Evolutionary conservation across 2,329 filamentous ascomycete genomes (phyloP).

Genomic region (Pseudogymnoascus sp.): DNA sequence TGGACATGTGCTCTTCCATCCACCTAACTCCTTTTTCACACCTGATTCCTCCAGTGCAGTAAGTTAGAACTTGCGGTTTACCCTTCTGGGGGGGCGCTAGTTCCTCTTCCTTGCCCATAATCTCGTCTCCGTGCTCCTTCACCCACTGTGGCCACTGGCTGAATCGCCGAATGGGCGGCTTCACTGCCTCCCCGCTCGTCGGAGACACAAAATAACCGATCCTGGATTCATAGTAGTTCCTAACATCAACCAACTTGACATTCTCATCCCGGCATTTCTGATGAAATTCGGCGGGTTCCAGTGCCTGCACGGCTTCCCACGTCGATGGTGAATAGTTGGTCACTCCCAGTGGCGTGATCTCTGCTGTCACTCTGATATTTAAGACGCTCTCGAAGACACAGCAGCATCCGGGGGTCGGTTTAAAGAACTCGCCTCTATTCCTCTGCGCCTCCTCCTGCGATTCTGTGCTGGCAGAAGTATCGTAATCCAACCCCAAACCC

Average conservation of each 20-base stretch:
- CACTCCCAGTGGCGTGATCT: conserved; percentile 30
- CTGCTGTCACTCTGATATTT: conserved; percentile 22
- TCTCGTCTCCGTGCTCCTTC: conserved; percentile 17
- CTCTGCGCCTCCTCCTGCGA: not conserved
- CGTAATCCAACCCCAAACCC: conserved; percentile 17
- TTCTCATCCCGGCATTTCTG: conserved; percentile 18
- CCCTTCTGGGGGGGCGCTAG: not conserved
- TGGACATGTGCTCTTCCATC: conserved; percentile 24
- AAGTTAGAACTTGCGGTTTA: conserved; percentile 25
- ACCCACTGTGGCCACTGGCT: conserved; percentile 30
- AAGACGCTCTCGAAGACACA: conserved; percentile 25
- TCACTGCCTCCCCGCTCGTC: conserved; percentile 22
- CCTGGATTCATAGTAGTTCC: conserved; percentile 30
- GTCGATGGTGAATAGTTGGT: conserved; percentile 24
- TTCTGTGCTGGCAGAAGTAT: conserved; percentile 9
- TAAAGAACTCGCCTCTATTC: conserved; percentile 22
- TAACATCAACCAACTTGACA: conserved; percentile 25
- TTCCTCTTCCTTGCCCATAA: not conserved
- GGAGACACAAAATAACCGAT: conserved; percentile 30
- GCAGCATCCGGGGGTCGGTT: conserved; percentile 25
- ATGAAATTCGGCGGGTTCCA: conserved; percentile 26
- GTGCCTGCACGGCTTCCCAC: conserved; percentile 24
- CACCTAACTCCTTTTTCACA: conserved; percentile 29
- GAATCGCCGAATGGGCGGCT: conserved; percentile 27
- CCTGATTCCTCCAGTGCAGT: conserved; percentile 30